Conservation (phyloP, 805 yeast species). For the Aciculoconidium aculeatum region DNA sequence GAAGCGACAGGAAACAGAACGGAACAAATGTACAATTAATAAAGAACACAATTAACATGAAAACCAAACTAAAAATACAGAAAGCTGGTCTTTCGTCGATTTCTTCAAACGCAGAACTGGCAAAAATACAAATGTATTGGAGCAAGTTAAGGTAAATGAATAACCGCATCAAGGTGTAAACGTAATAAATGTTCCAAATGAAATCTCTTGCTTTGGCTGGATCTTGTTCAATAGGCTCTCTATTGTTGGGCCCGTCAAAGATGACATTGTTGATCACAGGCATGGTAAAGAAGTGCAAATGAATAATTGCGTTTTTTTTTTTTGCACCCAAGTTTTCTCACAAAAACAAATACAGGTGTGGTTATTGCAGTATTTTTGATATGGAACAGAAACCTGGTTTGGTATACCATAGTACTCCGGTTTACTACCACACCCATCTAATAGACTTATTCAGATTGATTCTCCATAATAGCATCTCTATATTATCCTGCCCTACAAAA, state of each 20-base stretch:
- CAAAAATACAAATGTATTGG: slow-evolving; percentile 26
- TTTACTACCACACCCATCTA: too few relatives aligned
- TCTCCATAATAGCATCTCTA: too few relatives aligned
- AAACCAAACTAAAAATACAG: slow-evolving; percentile 16
- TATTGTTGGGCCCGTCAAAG: slow-evolving; percentile 4
- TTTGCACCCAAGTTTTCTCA: slow-evolving; percentile 7
- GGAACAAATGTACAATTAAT: slow-evolving; percentile 18
- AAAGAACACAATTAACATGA: slow-evolving; percentile 14
- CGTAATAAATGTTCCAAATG: slow-evolving; percentile 11
- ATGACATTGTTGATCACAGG: slow-evolving; percentile 4
- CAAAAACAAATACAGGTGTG: too few relatives aligned
- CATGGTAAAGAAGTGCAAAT: too few relatives aligned
- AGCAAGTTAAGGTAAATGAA: slow-evolving; percentile 18
- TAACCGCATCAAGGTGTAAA: slow-evolving; percentile 10
- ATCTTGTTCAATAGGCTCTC: slow-evolving; percentile 1
- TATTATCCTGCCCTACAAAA: too few relatives aligned
- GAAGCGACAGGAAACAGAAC: slow-evolving; percentile 15
- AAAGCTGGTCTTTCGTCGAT: slow-evolving; percentile 27
- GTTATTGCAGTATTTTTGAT: too few relatives aligned
- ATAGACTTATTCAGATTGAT: too few relatives aligned
- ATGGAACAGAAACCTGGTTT: too few relatives aligned
- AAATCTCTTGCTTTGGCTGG: slow-evolving; percentile 5
- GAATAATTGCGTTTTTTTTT: slow-evolving; percentile 1
- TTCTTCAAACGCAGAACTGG: slow-evolving; percentile 29
- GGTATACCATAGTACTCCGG: too few relatives aligned